Evolutionary conservation across 495 filamentous ascomycete genomes (phyloP), one percentile per base, ranked within the genome.

Genomic region (Aspergillus indologenus): DNA sequence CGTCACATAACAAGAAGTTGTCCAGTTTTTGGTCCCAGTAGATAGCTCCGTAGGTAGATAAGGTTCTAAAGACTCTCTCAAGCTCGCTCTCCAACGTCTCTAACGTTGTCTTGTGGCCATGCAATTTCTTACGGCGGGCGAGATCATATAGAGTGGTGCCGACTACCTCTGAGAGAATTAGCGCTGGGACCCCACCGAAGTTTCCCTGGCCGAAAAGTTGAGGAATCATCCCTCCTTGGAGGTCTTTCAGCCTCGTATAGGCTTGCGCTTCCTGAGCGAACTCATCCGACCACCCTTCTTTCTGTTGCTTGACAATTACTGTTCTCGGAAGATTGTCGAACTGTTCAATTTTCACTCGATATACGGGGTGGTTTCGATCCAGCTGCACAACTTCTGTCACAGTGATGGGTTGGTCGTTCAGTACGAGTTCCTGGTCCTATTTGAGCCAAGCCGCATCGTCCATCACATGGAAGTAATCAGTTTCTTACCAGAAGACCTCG

Each of bases 291-390:
- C 45, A 55, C 45, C 44, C 52, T n/a, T 60, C 24, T 23, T 55
- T 60, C 31, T 56, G 58, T 55, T 60, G 58, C 29, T 60, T 60
- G 44, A 56, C 31, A 17, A 60, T 55, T 19, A 60, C 45, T 45
- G 44, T 45, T 6, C 4, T 5, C 20, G 44, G 44, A 45, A 45
- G 17, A 4, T 5, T 45, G 17, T 45, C 5, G 44, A 5, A 14
- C 15, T 14, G 44, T 45, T 45, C 17, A n/a, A 45, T 14, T 45
- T 45, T 45, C 5, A 45, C 5, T 5, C 44, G 44, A 45, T 6
- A 45, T n/a, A 45, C 44, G 5, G 44, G 17, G 5, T 18, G 44
- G 4, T n/a, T 14, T 45, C 20, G 44, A 45, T 45, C 44, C 44
- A 45, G 17, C 17, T n/a, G 44, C 15, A n/a, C 44, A 45, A n/a